Evolutionary conservation across 2,329 filamentous ascomycete genomes (phyloP).

Genomic region (Neofusicoccum laricinum): DNA sequence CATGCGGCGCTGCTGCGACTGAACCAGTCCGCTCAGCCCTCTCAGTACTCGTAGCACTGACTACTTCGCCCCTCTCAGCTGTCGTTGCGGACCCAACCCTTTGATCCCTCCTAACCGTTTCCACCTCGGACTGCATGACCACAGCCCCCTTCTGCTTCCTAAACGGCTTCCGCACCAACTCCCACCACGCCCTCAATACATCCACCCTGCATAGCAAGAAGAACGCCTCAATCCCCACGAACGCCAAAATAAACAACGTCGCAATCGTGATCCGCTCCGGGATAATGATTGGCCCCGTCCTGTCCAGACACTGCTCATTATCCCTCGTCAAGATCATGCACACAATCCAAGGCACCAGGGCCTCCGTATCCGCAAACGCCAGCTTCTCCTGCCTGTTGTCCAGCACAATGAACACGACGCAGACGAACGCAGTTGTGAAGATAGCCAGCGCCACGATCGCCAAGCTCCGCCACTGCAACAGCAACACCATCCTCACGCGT

Average conservation of each 20-base stretch:
- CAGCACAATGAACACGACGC: constrained; percentile 84
- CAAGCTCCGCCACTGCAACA: constrained; percentile 92
- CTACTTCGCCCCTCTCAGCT: neutral
- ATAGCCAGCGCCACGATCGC: constrained; percentile 87
- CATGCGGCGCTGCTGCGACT: neutral
- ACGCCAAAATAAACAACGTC: constrained; percentile 23
- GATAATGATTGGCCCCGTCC: constrained; percentile 21
- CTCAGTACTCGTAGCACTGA: neutral
- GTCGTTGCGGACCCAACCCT: neutral
- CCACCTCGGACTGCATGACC: neutral
- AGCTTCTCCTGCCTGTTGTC: constrained; percentile 53
- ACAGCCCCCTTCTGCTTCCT: neutral
- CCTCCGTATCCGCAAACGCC: constrained; percentile 22
- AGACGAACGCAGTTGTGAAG: constrained; percentile 89
- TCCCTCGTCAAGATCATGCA: constrained; percentile 24
- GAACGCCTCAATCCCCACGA: constrained; percentile 25
- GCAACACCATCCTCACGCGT: constrained; percentile 78
- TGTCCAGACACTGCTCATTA: constrained; percentile 19
- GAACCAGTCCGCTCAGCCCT: neutral
- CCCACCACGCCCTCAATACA: constrained; percentile 23
- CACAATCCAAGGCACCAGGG: constrained; percentile 25
- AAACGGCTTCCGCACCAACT: constrained; percentile 4
- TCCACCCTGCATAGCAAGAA: constrained; percentile 22
- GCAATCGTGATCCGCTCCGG: constrained; percentile 21
- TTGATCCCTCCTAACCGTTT: neutral